A percentile compares a stretch with the other conserved stretches of the same genome.
phyloP scores from a whole-genome alignment of 768 basidiomycete species.

The Russula griseocarnosa region DNA sequence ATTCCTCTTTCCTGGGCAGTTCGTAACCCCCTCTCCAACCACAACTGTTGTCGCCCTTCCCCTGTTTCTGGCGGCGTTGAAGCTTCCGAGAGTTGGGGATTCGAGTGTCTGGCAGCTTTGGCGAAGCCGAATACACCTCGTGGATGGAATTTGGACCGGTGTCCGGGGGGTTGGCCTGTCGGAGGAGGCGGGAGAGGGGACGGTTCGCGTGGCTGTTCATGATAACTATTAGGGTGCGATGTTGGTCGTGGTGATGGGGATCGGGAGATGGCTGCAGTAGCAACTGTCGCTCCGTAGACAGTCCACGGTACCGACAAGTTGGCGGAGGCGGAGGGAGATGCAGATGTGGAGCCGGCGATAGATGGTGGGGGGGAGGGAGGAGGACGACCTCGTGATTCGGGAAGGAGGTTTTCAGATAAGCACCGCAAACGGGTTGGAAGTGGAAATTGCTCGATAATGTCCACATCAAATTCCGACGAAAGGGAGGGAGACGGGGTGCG shows the following conservation, averaged over 20 bases:
- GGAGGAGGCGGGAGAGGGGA: neutral
- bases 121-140: conserved; percentile 1
- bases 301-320: neutral
- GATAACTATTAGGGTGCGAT: neutral
- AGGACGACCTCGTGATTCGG: neutral
- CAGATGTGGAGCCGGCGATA: neutral
- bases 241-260: neutral
- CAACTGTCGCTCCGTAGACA: neutral
- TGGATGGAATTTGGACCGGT: conserved; percentile 1
- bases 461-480: neutral
- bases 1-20: neutral
- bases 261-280: neutral
- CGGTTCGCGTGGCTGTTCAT: neutral
- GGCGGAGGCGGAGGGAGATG: neutral
- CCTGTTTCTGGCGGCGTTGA: neutral
- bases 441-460: neutral
- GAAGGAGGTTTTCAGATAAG: neutral
- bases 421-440: neutral
- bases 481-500: neutral
- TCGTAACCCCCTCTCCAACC: neutral
- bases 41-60: neutral
- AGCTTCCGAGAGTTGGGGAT: neutral
- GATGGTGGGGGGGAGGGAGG: neutral
- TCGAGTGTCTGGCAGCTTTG: neutral
- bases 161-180: neutral